Evolutionary conservation across 108 stramenopile species (phyloP).

Genomic region (Skeletonema tropicum): DNA sequence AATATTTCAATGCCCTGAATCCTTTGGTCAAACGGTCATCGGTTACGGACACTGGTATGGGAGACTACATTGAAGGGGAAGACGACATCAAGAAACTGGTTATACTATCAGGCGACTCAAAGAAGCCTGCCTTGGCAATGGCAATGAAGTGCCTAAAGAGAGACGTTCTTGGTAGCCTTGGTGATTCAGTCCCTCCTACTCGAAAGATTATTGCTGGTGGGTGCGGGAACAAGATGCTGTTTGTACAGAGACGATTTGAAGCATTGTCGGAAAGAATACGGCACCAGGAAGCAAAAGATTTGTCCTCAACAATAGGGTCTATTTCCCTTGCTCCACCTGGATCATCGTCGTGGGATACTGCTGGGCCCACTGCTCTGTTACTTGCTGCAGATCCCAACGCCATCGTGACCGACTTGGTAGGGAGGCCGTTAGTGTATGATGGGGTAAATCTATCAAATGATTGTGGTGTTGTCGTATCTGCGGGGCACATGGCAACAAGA

Average conservation of each 20-base stretch:
- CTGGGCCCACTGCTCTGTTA: constrained; percentile 46
- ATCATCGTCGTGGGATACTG: constrained; percentile 54
- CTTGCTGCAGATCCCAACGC: constrained; percentile 53
- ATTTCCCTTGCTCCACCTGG: constrained; percentile 48
- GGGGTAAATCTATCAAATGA: constrained; percentile 39
- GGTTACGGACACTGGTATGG: background rate
- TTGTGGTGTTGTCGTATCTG: constrained; percentile 43
- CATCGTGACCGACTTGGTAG: constrained; percentile 52
- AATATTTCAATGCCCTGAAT: constrained; percentile 21
- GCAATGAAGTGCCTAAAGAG: constrained; percentile 42
- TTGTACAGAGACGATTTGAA: constrained; percentile 34
- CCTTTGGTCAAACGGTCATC: constrained; percentile 9
- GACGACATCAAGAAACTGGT: constrained; percentile 29
- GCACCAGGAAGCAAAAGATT: background rate
- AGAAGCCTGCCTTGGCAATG: constrained; percentile 40
- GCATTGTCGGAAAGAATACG: background rate
- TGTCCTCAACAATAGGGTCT: constrained; percentile 22
- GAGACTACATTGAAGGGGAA: constrained; percentile 6
- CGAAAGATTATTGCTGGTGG: constrained; percentile 44
- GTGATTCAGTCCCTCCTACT: constrained; percentile 14
- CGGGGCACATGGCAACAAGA: constrained; percentile 28
- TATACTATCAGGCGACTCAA: constrained; percentile 42
- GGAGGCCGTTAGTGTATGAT: constrained; percentile 44
- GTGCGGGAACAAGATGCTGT: constrained; percentile 49
- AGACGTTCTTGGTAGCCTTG: constrained; percentile 3